phyloP scores from a whole-genome alignment of 2,329 filamentous ascomycete species.

The Fusarium brachygibbosum region DNA sequence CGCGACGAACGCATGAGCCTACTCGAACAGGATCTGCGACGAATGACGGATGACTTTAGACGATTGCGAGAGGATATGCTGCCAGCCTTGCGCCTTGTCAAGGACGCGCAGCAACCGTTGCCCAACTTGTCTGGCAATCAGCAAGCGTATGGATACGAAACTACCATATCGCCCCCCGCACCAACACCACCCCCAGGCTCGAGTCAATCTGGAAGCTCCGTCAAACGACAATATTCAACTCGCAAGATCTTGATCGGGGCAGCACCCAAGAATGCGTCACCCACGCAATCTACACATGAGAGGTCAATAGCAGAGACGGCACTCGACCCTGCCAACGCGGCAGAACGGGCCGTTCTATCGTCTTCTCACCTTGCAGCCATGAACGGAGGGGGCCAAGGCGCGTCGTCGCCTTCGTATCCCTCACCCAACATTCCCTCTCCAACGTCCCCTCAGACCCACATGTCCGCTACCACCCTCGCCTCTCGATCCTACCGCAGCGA shows the following conservation, averaged over 20 bases:
- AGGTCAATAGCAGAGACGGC: conserved; percentile 72
- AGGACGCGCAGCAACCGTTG: conserved; percentile 91
- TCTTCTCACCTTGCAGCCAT: conserved; percentile 79
- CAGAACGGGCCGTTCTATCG: conserved; percentile 74
- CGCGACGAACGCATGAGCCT: conserved; percentile 91
- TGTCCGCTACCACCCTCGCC: conserved; percentile 69
- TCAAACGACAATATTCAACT: conserved; percentile 81
- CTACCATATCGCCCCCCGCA: conserved; percentile 65
- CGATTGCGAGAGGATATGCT: conserved; percentile 91
- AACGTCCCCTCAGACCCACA: conserved; percentile 72
- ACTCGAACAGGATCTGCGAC: conserved; percentile 85
- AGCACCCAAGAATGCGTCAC: conserved; percentile 81
- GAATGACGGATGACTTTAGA: conserved; percentile 88
- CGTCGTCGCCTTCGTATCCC: conserved; percentile 67
- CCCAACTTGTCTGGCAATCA: conserved; percentile 64
- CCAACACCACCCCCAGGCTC: conserved; percentile 68
- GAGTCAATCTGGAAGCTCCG: conserved; percentile 60
- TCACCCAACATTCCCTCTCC: conserved; percentile 79
- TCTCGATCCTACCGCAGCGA: conserved; percentile 72
- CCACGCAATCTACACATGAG: conserved; percentile 79
- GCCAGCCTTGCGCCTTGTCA: conserved; percentile 88
- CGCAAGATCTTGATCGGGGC: conserved; percentile 79
- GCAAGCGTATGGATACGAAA: conserved; percentile 65
- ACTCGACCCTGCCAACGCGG: conserved; percentile 77
- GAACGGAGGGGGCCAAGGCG: conserved; percentile 72